phyloP scores from a whole-genome alignment of 768 basidiomycete genomes.

The Grammothele lineata region DNA sequence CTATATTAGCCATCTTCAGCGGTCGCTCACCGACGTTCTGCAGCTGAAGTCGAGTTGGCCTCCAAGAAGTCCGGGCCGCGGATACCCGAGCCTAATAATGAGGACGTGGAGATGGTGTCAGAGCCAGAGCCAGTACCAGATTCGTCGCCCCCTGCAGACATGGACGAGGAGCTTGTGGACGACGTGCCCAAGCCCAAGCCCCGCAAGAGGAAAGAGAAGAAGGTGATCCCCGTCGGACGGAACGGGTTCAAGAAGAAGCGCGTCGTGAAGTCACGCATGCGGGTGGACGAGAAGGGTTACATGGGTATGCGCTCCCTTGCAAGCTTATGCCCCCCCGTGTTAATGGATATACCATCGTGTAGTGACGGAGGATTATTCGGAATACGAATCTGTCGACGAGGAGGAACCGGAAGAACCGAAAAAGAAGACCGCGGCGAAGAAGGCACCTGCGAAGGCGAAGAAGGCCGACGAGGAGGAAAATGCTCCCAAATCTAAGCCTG shows the following conservation, averaged over 20 bases:
- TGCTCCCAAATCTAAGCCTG: conserved; percentile 9
- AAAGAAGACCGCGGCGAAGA: conserved; percentile 14
- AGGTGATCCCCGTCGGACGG: conserved; percentile 63
- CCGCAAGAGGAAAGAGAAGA: conserved; percentile 42
- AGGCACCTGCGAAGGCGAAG: conserved; percentile 24
- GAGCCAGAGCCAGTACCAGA: conserved; percentile 12
- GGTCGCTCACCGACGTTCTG: no score
- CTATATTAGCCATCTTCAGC: no score
- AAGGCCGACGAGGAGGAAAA: conserved; percentile 7
- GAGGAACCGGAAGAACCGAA: conserved; percentile 35
- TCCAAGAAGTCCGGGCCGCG: conserved; percentile 8
- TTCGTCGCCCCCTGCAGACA: conserved; percentile 18
- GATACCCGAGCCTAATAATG: conserved; percentile 22
- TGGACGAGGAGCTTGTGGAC: conserved; percentile 20
- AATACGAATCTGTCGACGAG: conserved; percentile 74
- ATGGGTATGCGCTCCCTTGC: conserved; percentile 44
- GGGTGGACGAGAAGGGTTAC: conserved; percentile 65
- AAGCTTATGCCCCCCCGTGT: background rate
- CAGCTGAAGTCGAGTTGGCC: conserved; percentile 13
- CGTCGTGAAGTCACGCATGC: conserved; percentile 53
- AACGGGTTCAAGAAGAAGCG: conserved; percentile 77
- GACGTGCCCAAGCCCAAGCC: conserved; percentile 29
- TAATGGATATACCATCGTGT: background rate
- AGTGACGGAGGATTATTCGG: conserved; percentile 79
- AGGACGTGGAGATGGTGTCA: conserved; percentile 21